These are phyloP conservation scores for Digitaria exilis DNA, from an alignment of 202 grass and related monocot species.

Conservation along the genomic window DNA sequence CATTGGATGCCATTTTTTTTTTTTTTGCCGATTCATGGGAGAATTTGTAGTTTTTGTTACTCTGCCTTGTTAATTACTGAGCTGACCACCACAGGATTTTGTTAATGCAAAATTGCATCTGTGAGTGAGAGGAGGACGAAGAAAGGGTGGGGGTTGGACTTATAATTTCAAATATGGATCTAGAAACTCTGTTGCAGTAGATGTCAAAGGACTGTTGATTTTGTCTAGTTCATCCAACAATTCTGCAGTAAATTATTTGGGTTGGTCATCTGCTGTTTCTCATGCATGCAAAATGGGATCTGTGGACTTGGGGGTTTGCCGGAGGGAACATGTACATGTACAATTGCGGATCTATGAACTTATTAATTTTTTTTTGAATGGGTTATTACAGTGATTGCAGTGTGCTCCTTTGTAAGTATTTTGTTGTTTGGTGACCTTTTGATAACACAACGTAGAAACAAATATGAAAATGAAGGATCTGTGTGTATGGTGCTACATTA, in stretches of 20 bases:
- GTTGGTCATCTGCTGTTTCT: neutral
- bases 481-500: neutral
- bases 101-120: neutral
- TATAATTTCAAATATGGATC: neutral
- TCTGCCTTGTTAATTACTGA: neutral
- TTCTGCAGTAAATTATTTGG: neutral
- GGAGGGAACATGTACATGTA: neutral
- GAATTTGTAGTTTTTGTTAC: neutral
- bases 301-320: neutral
- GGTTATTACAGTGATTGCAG: neutral
- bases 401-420: neutral
- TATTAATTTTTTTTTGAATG: neutral
- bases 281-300: constrained; percentile 16
- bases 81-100: neutral
- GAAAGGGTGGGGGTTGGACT: too few species aligned
- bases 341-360: neutral
- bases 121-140: too few species aligned
- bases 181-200: neutral
- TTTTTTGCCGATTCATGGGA: neutral
- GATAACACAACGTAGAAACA: neutral
- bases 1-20: neutral
- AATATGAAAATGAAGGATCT: neutral
- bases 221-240: neutral
- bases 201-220: neutral
- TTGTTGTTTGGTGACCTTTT: too few species aligned